A percentile compares a stretch with the other conserved stretches of the same genome.
Conservation (phyloP, 371 early-diverging fungal genomes). For the Mortierella sp. region DNA sequence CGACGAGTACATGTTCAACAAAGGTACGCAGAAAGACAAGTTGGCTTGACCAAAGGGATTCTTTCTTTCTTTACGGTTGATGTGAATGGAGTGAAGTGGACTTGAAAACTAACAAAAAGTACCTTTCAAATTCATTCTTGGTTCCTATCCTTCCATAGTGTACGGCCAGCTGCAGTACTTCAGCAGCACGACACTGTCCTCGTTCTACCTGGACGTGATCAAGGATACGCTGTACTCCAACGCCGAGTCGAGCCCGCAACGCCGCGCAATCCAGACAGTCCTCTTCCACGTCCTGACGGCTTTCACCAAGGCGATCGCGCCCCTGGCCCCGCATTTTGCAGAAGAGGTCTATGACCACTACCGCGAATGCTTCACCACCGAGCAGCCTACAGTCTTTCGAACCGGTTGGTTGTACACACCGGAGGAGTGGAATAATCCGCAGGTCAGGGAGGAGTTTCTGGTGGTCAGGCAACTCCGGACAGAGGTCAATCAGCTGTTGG, state of each 20-base stretch:
- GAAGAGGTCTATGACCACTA: slow-evolving; percentile 85
- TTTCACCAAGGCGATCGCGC: slow-evolving; percentile 75
- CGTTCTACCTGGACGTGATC: slow-evolving; percentile 87
- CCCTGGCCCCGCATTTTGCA: slow-evolving; percentile 79
- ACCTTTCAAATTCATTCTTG: background rate
- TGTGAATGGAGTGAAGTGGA: background rate
- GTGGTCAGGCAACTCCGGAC: slow-evolving; percentile 68
- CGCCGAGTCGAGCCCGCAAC: slow-evolving; percentile 47
- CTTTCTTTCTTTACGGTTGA: background rate
- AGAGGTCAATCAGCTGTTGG: slow-evolving; percentile 77
- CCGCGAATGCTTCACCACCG: slow-evolving; percentile 56
- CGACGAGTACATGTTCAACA: slow-evolving; percentile 74
- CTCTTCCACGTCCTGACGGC: slow-evolving; percentile 76
- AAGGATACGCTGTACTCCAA: slow-evolving; percentile 89
- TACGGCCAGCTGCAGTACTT: slow-evolving; percentile 78
- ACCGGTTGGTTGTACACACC: slow-evolving; percentile 70
- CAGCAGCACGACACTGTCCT: slow-evolving; percentile 77
- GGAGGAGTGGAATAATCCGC: slow-evolving; percentile 65
- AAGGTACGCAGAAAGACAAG: slow-evolving; percentile 73
- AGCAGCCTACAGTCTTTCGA: slow-evolving; percentile 75
- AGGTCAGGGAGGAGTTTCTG: slow-evolving; percentile 69
- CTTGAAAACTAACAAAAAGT: no score
- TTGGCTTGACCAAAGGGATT: no score
- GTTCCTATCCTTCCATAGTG: slow-evolving; percentile 45
- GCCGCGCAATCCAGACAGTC: slow-evolving; percentile 79